Percentiles rank a stretch among this genome's conserved stretches.
Conservation (phyloP, 2,329 filamentous ascomycete species). For the Colletotrichum brevisporum region DNA sequence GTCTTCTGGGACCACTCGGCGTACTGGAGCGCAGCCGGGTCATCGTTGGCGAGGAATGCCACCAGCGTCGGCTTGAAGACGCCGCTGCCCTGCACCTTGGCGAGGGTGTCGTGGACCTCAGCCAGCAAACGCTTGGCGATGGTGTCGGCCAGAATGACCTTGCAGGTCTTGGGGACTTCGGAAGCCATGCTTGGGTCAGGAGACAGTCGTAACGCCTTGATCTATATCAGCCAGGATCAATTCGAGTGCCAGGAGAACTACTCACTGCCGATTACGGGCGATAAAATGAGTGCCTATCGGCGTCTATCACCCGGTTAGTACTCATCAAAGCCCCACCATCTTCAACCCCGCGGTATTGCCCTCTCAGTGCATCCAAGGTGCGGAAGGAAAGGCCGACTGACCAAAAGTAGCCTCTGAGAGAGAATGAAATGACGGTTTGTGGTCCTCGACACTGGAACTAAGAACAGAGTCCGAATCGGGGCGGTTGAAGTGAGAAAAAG, state of each 20-base stretch:
- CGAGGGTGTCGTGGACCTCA: slow-evolving; percentile 83
- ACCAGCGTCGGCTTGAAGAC: slow-evolving; percentile 80
- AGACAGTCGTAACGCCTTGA: not conserved
- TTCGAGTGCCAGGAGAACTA: not conserved
- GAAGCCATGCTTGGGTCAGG: slow-evolving; percentile 53
- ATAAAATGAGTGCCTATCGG: slow-evolving; percentile 33
- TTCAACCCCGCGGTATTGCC: slow-evolving; percentile 35
- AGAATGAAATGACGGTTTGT: not conserved
- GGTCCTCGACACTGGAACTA: not conserved
- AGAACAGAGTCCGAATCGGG: not conserved
- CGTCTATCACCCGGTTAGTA: slow-evolving; percentile 36
- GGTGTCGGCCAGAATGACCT: slow-evolving; percentile 89
- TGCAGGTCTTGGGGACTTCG: slow-evolving; percentile 79
- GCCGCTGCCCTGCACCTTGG: slow-evolving; percentile 73
- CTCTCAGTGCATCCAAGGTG: not conserved
- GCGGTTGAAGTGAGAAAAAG: slow-evolving; percentile 20
- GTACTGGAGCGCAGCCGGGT: slow-evolving; percentile 92
- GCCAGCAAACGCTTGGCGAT: slow-evolving; percentile 86
- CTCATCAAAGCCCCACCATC: slow-evolving; percentile 37
- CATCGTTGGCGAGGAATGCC: slow-evolving; percentile 92
- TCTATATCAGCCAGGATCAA: not conserved
- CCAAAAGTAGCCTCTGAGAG: not conserved
- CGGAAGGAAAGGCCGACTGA: slow-evolving; percentile 21
- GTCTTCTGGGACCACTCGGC: slow-evolving; percentile 98
- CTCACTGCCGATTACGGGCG: slow-evolving; percentile 20